Conservation (phyloP, 371 early-diverging fungal genomes). For the Dichotomocladium elegans region DNA sequence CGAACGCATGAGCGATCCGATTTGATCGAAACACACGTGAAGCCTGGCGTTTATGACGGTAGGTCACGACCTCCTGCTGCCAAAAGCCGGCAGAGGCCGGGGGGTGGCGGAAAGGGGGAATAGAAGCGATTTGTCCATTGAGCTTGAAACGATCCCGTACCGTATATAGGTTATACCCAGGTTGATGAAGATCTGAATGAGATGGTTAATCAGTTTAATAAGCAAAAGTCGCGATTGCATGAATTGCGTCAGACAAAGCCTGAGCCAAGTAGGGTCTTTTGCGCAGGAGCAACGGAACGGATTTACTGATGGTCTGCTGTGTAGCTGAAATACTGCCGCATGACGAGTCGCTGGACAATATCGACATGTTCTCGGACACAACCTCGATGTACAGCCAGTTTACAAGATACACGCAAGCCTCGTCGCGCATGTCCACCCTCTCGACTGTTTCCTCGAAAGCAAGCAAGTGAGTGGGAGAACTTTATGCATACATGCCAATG, state of each 20-base stretch:
- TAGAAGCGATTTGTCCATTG: too few relatives aligned
- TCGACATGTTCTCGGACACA: slow-evolving; percentile 93
- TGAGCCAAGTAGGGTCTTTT: slow-evolving; percentile 20
- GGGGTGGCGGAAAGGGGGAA: too few relatives aligned
- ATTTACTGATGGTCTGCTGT: background rate
- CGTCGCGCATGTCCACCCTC: slow-evolving; percentile 52
- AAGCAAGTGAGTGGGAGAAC: slow-evolving; percentile 34
- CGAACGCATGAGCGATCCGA: slow-evolving; percentile 55
- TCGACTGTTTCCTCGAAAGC: slow-evolving; percentile 48
- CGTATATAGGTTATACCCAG: slow-evolving; percentile 36
- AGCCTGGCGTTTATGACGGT: slow-evolving; percentile 71
- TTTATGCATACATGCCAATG: background rate
- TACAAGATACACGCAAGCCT: slow-evolving; percentile 68
- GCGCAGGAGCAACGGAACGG: background rate
- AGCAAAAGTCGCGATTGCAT: slow-evolving; percentile 55
- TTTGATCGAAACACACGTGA: slow-evolving; percentile 72
- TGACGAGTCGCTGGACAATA: slow-evolving; percentile 69
- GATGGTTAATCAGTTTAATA: slow-evolving; percentile 65
- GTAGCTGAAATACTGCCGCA: slow-evolving; percentile 35
- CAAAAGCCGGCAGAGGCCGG: background rate
- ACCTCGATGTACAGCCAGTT: slow-evolving; percentile 88
- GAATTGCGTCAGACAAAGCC: slow-evolving; percentile 51
- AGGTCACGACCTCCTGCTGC: background rate
- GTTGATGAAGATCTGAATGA: slow-evolving; percentile 72
- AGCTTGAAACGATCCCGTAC: background rate